phyloP scores from a whole-genome alignment of 257 asterid genomes.

The Solanum chilense region DNA sequence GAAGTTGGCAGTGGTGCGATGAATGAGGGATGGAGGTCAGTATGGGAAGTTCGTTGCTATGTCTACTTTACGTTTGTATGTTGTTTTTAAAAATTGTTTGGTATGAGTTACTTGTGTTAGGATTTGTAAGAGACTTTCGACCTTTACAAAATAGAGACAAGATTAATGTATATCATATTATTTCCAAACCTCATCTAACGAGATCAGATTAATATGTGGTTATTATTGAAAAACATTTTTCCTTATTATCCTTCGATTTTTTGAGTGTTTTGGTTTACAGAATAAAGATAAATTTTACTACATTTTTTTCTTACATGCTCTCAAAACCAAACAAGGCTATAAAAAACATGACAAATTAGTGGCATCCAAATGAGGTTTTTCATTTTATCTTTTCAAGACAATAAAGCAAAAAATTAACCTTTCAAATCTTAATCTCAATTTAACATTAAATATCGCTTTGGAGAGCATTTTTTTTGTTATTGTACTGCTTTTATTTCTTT shows the following conservation, averaged over 20 bases:
- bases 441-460: too few species aligned
- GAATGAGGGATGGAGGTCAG: not conserved
- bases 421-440: too few species aligned
- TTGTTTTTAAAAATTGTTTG: not conserved
- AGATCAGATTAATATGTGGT: too few species aligned
- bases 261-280: too few species aligned
- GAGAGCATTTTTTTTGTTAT: not conserved
- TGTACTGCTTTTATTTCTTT: not conserved
- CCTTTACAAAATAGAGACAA: not conserved
- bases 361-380: not conserved
- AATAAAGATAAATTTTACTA: too few species aligned
- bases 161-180: too few species aligned
- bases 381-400: not conserved
- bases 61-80: not conserved
- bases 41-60: not conserved
- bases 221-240: too few species aligned
- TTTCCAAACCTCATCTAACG: not conserved
- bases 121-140: not conserved
- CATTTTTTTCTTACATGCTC: too few species aligned
- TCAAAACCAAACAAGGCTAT: not conserved
- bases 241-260: not conserved
- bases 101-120: not conserved
- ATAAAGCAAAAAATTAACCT: too few species aligned
- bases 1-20: not conserved
- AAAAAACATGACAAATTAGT: too few species aligned